Percentiles rank a stretch among this genome's conserved stretches.
phyloP scores from a whole-genome alignment of 768 basidiomycete species.

The Amanita exitialis region DNA sequence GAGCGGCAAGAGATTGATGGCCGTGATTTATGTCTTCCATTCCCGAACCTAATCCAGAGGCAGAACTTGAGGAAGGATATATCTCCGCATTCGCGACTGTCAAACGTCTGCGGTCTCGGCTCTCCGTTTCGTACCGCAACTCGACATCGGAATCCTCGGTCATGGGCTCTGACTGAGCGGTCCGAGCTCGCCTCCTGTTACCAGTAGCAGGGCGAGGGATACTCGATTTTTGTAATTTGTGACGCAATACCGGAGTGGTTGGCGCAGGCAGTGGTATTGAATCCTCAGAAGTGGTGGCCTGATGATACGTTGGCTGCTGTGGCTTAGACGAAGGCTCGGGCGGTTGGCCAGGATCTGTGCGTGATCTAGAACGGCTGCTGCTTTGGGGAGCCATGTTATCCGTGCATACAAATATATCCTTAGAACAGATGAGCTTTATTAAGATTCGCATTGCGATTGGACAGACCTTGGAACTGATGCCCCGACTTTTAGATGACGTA shows the following conservation, averaged over 20 bases:
- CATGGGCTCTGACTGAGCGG: slow-evolving; percentile 12
- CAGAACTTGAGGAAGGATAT: slow-evolving; percentile 25
- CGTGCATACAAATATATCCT: slow-evolving; percentile 6
- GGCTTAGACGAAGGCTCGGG: neutral
- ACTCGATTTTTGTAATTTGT: slow-evolving; percentile 14
- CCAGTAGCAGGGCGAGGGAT: slow-evolving; percentile 24
- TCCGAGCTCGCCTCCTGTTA: slow-evolving; percentile 13
- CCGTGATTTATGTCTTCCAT: slow-evolving; percentile 12
- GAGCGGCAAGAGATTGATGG: neutral
- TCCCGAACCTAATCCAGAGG: slow-evolving; percentile 23
- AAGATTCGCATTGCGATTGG: neutral
- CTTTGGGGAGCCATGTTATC: neutral
- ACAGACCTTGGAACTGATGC: slow-evolving; percentile 11
- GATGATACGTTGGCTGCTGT: slow-evolving; percentile 3
- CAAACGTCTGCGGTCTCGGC: slow-evolving; percentile 28
- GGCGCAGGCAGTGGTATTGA: neutral
- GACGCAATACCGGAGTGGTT: slow-evolving; percentile 7
- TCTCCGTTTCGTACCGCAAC: slow-evolving; percentile 26
- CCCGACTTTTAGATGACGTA: slow-evolving; percentile 8
- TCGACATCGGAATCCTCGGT: slow-evolving; percentile 37
- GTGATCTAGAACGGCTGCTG: slow-evolving; percentile 16
- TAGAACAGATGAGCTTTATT: neutral
- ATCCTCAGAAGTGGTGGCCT: neutral
- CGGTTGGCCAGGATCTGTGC: slow-evolving; percentile 23
- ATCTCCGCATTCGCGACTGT: slow-evolving; percentile 35